Conservation (phyloP, 345 rosid genomes). For the Balakata baccata region DNA sequence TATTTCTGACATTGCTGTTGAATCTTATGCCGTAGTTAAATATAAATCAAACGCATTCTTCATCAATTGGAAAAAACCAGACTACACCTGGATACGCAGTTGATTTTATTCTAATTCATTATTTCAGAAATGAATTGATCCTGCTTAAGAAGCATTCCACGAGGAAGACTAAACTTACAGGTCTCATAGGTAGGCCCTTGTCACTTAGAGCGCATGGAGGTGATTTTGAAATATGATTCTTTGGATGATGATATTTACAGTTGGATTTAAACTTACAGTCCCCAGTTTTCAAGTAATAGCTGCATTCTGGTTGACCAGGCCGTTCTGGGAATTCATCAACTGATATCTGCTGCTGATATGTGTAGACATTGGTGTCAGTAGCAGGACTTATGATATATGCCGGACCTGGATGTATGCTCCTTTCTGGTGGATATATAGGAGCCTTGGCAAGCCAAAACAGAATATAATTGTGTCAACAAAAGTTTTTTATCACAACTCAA, state of each 20-base stretch:
- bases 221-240: constrained; percentile 44
- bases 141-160: constrained; percentile 7
- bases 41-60: not conserved
- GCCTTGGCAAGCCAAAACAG: constrained; percentile 45
- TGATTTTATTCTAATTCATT: not conserved
- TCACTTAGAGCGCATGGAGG: constrained; percentile 59
- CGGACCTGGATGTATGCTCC: constrained; percentile 45
- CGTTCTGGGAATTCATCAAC: constrained; percentile 85
- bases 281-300: constrained; percentile 72
- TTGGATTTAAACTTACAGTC: constrained; percentile 78
- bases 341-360: constrained; percentile 44
- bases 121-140: not conserved
- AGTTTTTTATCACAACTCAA: not conserved
- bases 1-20: not conserved
- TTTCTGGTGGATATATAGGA: constrained; percentile 52
- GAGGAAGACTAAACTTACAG: constrained; percentile 52
- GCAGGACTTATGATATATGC: constrained; percentile 40
- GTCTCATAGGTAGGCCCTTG: constrained; percentile 93
- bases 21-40: not conserved
- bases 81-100: not conserved
- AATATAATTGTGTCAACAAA: constrained; percentile 10
- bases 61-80: no score
- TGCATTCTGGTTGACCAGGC: constrained; percentile 91
- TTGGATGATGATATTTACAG: constrained; percentile 94
- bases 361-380: constrained; percentile 40